A percentile compares a stretch with the other conserved stretches of the same genome.
These are phyloP conservation scores for Phialophora tarda DNA, from an alignment of 2,329 filamentous ascomycete species.

Conservation along the genomic window DNA sequence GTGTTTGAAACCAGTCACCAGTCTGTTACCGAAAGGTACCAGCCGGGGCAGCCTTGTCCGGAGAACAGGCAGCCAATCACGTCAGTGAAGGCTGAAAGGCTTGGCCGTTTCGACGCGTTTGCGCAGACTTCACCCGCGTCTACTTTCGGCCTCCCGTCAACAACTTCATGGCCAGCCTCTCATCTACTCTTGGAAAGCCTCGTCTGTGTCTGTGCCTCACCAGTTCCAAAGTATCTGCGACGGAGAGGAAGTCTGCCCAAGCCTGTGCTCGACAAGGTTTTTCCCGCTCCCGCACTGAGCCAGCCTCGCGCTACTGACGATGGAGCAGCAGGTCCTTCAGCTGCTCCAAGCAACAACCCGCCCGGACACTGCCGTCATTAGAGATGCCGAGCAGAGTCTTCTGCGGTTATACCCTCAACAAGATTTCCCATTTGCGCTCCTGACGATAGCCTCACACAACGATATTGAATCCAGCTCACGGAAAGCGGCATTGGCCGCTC, in stretches of 20 bases:
- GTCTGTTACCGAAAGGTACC: not conserved
- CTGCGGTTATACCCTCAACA: conserved; percentile 70
- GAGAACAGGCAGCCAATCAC: conserved; percentile 5
- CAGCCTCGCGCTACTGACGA: conserved; percentile 47
- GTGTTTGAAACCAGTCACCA: not conserved
- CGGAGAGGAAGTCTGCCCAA: not conserved
- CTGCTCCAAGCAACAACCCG: conserved; percentile 82
- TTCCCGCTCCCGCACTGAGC: conserved; percentile 13
- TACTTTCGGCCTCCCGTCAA: not conserved
- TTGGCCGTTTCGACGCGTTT: conserved; percentile 12
- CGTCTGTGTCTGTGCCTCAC: not conserved
- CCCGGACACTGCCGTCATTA: conserved; percentile 67
- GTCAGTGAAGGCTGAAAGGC: not conserved
- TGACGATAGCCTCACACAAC: conserved; percentile 78
- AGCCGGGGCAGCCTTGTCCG: not conserved
- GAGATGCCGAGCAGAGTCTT: conserved; percentile 86
- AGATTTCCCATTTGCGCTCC: conserved; percentile 78
- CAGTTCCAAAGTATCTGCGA: not conserved
- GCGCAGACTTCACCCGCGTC: conserved; percentile 3
- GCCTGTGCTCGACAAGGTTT: conserved; percentile 2
- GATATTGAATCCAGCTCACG: conserved; percentile 76
- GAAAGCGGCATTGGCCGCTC: conserved; percentile 78
- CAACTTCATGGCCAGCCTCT: not conserved
- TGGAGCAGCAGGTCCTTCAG: conserved; percentile 92
- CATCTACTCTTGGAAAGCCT: not conserved